Evolutionary conservation across 305 asterid species (phyloP), one percentile per base, ranked within the genome.

Genomic region (Coffea humblotiana): DNA sequence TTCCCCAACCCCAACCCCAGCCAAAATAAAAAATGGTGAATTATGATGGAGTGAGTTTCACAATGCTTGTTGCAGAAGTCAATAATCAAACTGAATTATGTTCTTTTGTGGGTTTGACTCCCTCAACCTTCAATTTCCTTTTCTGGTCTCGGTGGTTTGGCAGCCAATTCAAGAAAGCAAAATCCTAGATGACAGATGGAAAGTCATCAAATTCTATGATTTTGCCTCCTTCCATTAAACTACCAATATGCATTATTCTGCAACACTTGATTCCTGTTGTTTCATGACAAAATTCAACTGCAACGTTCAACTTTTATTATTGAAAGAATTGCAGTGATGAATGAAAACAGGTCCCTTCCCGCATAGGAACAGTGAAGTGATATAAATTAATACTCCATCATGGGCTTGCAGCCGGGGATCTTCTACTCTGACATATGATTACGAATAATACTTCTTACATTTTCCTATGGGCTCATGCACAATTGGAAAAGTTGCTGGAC

Each of bases 191-290:
- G 71, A 58, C 71, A 40, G 71, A 61, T 5, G 2, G 58, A 75
- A 71, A 52, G 78, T 61, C 45, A 60, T 12, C 58, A 4, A 25
- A 14, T 37, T 8, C 69, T 15, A 63, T 76, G 25, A 76, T 76
- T 43, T 63, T 63, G 45, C 27, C 61, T 76, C 72, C 79, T 61
- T 66, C 79, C 79, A 76, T 40, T 40, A 40, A 63, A 67, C 29
- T n/a, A 23, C 45, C 45, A 68, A 9, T 23, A 60, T 4, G 27
- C 29, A 75, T 58, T 32, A 32, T 68, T 40, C 78, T 60, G 40
- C 70, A 65, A 65, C 4, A 25, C 4, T 25, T 27, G 29, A 27
- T 64, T 64, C 70, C 35, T 25, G 13, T 67, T 67, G 71, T 37
- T 67, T 32, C 48, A 5, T 5, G n/a, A 15, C 3, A 66, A 7